These are phyloP conservation scores for Fusarium citri DNA, from an alignment of 2,329 filamentous ascomycete species.

Conservation along the genomic window DNA sequence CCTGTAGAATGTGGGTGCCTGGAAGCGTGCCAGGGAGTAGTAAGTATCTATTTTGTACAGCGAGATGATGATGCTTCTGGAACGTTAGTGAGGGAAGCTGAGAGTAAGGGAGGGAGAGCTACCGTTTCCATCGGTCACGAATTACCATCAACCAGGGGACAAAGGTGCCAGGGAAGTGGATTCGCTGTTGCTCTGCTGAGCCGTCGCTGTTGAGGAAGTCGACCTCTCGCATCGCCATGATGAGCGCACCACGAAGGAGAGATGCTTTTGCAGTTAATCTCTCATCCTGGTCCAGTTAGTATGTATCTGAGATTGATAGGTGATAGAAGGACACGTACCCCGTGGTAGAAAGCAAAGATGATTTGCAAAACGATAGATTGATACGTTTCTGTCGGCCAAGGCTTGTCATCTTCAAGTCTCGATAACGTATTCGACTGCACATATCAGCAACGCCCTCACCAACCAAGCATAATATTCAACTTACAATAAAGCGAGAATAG, in stretches of 20 bases:
- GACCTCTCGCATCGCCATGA: slow-evolving; percentile 51
- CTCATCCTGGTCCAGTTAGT: slow-evolving; percentile 47
- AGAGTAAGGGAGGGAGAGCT: neutral
- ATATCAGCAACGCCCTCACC: neutral
- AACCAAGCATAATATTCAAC: slow-evolving; percentile 3
- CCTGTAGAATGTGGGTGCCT: slow-evolving; percentile 49
- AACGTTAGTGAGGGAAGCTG: neutral
- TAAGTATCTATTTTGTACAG: slow-evolving; percentile 56
- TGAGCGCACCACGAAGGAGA: slow-evolving; percentile 51
- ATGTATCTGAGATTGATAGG: neutral
- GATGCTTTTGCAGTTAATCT: slow-evolving; percentile 48
- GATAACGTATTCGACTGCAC: slow-evolving; percentile 32
- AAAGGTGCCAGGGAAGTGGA: slow-evolving; percentile 53
- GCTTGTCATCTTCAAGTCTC: slow-evolving; percentile 25
- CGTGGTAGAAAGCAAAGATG: slow-evolving; percentile 54
- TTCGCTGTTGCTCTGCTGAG: slow-evolving; percentile 50
- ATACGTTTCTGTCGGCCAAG: slow-evolving; percentile 50
- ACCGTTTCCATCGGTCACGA: slow-evolving; percentile 53
- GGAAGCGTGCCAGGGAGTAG: slow-evolving; percentile 48
- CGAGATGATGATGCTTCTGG: slow-evolving; percentile 49
- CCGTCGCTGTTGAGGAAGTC: slow-evolving; percentile 53
- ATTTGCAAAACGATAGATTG: slow-evolving; percentile 54
- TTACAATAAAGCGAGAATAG: slow-evolving; percentile 48
- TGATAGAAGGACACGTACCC: slow-evolving; percentile 36
- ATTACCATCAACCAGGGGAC: slow-evolving; percentile 50